Evolutionary conservation across 2,329 filamentous ascomycete genomes (phyloP).

Genomic region (Ilyonectria robusta): DNA sequence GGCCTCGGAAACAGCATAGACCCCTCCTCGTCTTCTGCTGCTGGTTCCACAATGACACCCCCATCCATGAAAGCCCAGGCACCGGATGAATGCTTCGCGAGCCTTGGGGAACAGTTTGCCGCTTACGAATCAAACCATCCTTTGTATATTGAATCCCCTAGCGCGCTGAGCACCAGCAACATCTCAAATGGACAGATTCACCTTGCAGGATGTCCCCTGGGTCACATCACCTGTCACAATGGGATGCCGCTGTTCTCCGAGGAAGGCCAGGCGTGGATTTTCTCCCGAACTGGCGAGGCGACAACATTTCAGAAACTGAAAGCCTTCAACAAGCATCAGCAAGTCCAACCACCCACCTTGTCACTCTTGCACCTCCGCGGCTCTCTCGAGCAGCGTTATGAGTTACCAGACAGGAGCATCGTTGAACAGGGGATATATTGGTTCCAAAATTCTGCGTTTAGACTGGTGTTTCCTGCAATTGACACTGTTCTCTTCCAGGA

Average conservation of each 20-base stretch:
- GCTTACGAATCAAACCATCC: conserved; percentile 22
- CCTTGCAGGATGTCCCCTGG: conserved; percentile 41
- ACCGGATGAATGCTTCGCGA: conserved; percentile 10
- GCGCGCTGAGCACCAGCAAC: conserved; percentile 23
- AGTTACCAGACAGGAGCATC: conserved; percentile 1
- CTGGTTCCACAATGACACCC: neutral
- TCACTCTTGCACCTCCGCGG: neutral
- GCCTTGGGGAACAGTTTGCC: conserved; percentile 24
- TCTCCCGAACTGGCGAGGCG: conserved; percentile 35
- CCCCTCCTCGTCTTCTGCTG: conserved; percentile 9
- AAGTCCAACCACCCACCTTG: conserved; percentile 1
- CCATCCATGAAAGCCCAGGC: neutral
- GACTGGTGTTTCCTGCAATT: conserved; percentile 61
- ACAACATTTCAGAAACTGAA: neutral
- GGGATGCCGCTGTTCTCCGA: conserved; percentile 41
- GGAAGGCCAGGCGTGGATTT: conserved; percentile 41
- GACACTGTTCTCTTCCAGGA: conserved; percentile 61
- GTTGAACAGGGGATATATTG: conserved; percentile 2
- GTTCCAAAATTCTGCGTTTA: neutral
- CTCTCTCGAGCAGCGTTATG: neutral
- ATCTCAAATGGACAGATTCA: conserved; percentile 44
- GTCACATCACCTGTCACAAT: conserved; percentile 44
- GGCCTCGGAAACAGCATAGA: conserved; percentile 14
- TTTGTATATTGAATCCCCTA: conserved; percentile 16
- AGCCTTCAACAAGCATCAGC: neutral